Evolutionary conservation across 2,329 filamentous ascomycete species (phyloP), one percentile per base, ranked within the genome.

Genomic region (Lachnellula occidentalis): DNA sequence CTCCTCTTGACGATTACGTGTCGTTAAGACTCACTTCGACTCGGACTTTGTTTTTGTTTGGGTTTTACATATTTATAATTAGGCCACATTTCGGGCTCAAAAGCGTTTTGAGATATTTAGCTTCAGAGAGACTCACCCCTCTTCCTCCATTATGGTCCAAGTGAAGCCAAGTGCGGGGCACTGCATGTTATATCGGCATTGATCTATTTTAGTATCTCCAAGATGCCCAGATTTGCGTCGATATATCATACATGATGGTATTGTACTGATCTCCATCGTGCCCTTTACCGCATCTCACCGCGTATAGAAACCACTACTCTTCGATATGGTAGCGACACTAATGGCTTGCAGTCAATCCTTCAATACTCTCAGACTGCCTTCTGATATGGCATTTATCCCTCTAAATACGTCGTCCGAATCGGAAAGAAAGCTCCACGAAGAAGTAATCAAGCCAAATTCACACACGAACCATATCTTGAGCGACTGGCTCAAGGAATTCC

Each of bases 291-390:
- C 11, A 15, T 27, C 27, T 11, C 4, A 31, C 45, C 15, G 14
- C 15, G 24, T 62, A 49, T 22, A 51, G 22, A 31, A 5, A 14
- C 19, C 11, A 45, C 27, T n/a, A 22, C 24, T 37, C 19, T 12
- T 21, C 9, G 42, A 27, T 22, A 45, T 15, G 19, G 12, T 12
- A 7, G n/a, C 45, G 19, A n/a, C 19, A 45, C 21, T 50, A 12
- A 45, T 27, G 19, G 34, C 11, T 17, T 46, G 7, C 21, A 62
- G 60, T 55, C 67, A 21, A 69, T 66, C 14, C 53, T 65, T 27
- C 66, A 74, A 54, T 77, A 78, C 65, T 74, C 73, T 0, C 75
- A 78, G 61, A 72, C 70, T 14, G 73, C 76, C 0, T 77, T 76
- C 59, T 73, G 73, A 21, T 78, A 74, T 56, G 75, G 75, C 19